Base-by-base conservation (phyloP, 169 alveolate species). In the Cyclospora cayetanensis region DNA sequence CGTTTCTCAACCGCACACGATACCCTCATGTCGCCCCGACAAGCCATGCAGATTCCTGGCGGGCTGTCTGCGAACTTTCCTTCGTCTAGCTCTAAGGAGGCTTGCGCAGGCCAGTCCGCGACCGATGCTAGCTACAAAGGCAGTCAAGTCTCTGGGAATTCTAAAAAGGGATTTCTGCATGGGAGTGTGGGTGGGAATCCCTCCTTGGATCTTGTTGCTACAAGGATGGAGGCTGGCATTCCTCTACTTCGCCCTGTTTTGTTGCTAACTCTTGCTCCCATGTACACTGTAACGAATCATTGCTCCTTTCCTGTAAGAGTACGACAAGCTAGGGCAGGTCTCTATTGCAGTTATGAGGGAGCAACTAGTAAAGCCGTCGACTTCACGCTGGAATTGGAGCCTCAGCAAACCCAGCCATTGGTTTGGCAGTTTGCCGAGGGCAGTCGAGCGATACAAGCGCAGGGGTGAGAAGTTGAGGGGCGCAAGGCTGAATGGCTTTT, bases 221-320 rank as follows among this genome's bases (percentile, higher is more conserved):
- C 87, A 43, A 77, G 41, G 66, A 29, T 35, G 0, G 68, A 77
- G 55, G 87, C 87, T 25, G 70, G 70, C 3, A n/a, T 79, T 34
- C 88, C 88, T 1, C 88, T 79, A 29, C 37, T 79, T 25, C 88
- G 88, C 39, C 88, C 88, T 15, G 88, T 79, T 4, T 50, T 79
- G 52, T 18, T 79, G 43, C 53, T 79, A 37, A 79, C 88, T 43
- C n/a, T 79, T 18, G 37, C 88, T n/a, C 88, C 88, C 7, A 15
- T 79, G 50, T 79, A 79, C 50, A 79, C 88, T 4, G 34, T 79
- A 79, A 79, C 88, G 7, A 79, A 35, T 46, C 72, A 46, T 3
- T 79, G 88, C 22, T 50, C 35, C 25, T 79, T 79, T n/a, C 88
- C 88, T 0, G 42, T 79, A 35, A 79, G 88, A 79, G 70, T 79